Conservation (phyloP, 1,284 basidiomycete genomes). For the Moesziomyces globuligerus region DNA sequence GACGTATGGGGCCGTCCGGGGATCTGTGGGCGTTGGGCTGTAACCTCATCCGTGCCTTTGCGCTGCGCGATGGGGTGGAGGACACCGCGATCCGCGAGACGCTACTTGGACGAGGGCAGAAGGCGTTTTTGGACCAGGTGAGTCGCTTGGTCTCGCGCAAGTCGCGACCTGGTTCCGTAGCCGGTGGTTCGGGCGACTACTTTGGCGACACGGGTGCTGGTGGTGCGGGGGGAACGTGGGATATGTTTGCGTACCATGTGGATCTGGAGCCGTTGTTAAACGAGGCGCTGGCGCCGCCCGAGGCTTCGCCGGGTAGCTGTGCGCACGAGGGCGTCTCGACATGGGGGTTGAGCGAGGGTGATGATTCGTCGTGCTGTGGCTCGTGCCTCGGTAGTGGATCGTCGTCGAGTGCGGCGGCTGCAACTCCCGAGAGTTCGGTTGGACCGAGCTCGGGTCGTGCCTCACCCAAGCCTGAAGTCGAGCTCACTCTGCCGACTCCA, state of each 20-base stretch:
- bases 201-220: constrained; percentile 12
- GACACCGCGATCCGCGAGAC: constrained; percentile 53
- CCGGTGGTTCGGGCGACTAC: constrained; percentile 12
- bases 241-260: constrained; percentile 26
- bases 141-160: constrained; percentile 21
- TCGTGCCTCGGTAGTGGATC: constrained; percentile 1
- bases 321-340: background rate
- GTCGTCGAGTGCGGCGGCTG: constrained; percentile 1
- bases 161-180: background rate
- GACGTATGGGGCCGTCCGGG: constrained; percentile 60
- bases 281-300: constrained; percentile 18
- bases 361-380: constrained; percentile 6
- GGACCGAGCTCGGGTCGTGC: constrained; percentile 25
- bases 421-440: constrained; percentile 21
- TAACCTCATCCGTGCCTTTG: constrained; percentile 63
- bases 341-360: background rate
- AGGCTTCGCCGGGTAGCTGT: background rate
- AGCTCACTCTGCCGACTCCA: constrained; percentile 27
- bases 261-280: constrained; percentile 38
- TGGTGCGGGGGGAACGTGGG: constrained; percentile 21
- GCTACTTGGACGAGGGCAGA: constrained; percentile 54
- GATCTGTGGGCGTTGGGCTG: constrained; percentile 64
- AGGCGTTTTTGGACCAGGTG: constrained; percentile 50
- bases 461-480: constrained; percentile 2
- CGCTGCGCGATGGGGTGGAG: constrained; percentile 61